Evolutionary conservation across 2,329 filamentous ascomycete genomes (phyloP), one percentile per base, ranked within the genome.

Genomic region (Pseudogymnoascus sp.): DNA sequence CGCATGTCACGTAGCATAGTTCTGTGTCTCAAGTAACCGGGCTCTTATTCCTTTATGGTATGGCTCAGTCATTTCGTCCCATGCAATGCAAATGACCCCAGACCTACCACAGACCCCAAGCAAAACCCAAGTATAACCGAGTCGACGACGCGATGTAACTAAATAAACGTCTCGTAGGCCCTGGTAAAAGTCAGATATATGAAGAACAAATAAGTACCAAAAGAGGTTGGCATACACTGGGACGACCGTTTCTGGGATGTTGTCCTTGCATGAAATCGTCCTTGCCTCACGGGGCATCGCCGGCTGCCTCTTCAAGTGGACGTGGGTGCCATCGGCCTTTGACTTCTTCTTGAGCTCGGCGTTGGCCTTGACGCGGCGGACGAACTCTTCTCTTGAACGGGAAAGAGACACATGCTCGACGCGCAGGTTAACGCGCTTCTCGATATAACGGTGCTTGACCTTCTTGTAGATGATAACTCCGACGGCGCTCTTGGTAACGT

Each of bases 401-500:
- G 93, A 97, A 77, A 90, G 90, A 76, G 82, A 82, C 81, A 99
- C 86, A 88, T 99, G 94, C 89, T 99, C 94, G 80, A 97, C 82
- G 78, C 94, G 91, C 82, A 99, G 85, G 88, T 96, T 97, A 84
- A 99, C 88, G 80, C 94, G 93, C 92, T 99, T 99, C 90, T 99
- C 94, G 79, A 99, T 85, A 88, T 97, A 99, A 76, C 93, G 90
- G 89, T 97, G 94, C 83, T 92, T 92, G 79, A 99, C 94, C 81
- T 95, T 91, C 88, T 96, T 97, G 90, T 96, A 93, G 82, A 99
- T 90, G 83, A 99, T 97, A 80, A 99, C 90, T 75, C 94, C 94
- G 78, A 99, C 92, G 70, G 94, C 90, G 74, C 86, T 90, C 88
- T 97, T 96, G 82, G 93, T 94, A 75, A 99, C 94, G 85, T 99